Evolutionary conservation across 352 stramenopile species (phyloP), one percentile per base, ranked within the genome.

Genomic region (Globisporangium canariense): DNA sequence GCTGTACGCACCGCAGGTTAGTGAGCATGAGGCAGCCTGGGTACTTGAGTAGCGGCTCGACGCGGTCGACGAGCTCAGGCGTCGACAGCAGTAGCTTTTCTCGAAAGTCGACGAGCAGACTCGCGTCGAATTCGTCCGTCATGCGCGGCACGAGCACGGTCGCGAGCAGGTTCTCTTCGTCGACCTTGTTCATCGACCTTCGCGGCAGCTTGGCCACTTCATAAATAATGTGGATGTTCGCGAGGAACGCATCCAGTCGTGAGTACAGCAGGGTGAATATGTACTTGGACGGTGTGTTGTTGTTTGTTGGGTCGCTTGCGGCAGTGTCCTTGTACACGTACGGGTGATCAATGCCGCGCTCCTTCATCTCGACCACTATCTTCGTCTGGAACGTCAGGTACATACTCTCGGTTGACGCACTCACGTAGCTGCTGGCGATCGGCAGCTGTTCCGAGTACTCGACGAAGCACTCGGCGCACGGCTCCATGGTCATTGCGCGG

Each of bases 21-120:
- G 85, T 82, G 53, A 98, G 76, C 86, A 98, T 97, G 28, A 98
- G 40, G 58, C 85, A 95, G 1, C 94, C 93, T 0, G 93, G 94
- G 62, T 96, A 94, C 68, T 94, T 93, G 28, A 97, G 78, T 34
- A 98, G 62, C 45, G 94, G 93, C 60, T 91, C 89, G 45, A 98
- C 94, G 13, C 92, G 83, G 55, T 96, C 88, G 11, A 97, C 90
- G 0, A 89, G 61, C 52, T 96, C 90, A 13, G 81, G 81, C 41
- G 78, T 81, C 0, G 71, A 65, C 4, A 96, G 53, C 54, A 97
- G 62, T 20, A 89, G 81, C 7, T 83, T 79, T 67, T 98, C 92
- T 22, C 89, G 78, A 66, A 97, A 97, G 70, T 98, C 90, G n/a
- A 96, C 88, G 25, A 98, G 69, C 47, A 94, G 66, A 52, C 81